Evolutionary conservation across 1,139 yeast species (phyloP).

Genomic region (Nakaseomyces sp.): DNA sequence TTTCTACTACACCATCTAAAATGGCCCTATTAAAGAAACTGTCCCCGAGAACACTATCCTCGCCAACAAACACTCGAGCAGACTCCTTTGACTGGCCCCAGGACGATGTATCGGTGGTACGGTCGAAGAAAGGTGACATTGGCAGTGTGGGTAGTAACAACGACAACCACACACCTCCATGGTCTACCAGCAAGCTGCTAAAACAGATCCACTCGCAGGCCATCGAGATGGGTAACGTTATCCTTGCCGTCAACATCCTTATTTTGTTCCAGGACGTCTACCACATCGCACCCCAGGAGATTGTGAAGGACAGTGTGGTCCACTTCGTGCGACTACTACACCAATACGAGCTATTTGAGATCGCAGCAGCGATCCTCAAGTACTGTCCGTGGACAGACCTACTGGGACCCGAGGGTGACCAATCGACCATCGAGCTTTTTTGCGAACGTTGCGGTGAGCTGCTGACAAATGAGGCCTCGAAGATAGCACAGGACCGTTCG

Average conservation of each 20-base stretch:
- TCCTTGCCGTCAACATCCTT: conserved; percentile 24
- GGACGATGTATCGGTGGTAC: neutral
- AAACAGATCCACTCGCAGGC: conserved; percentile 27
- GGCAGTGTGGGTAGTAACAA: neutral
- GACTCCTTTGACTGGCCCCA: conserved; percentile 2
- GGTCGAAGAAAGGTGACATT: neutral
- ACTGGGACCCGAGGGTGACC: conserved; percentile 22
- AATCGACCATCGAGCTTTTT: conserved; percentile 48
- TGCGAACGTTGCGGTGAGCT: conserved; percentile 63
- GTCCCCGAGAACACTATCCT: conserved; percentile 3
- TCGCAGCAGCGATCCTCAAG: conserved; percentile 29
- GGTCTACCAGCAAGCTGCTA: conserved; percentile 25
- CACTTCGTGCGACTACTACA: conserved; percentile 29
- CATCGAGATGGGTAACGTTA: conserved; percentile 27
- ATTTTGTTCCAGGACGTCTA: conserved; percentile 26
- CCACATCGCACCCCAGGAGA: conserved; percentile 16
- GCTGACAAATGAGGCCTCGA: conserved; percentile 54
- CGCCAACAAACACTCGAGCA: neutral
- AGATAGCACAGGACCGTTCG: conserved; percentile 25
- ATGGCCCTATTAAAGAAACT: conserved; percentile 10
- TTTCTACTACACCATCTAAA: conserved; percentile 10
- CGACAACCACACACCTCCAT: conserved; percentile 18
- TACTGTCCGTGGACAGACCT: conserved; percentile 31
- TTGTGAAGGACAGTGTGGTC: conserved; percentile 25
- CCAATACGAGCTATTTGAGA: conserved; percentile 29